A percentile compares a stretch with the other conserved stretches of the same genome.
Evolutionary conservation across 495 filamentous ascomycete genomes (phyloP).

Genomic region (Friedmanniomyces endolithicus): DNA sequence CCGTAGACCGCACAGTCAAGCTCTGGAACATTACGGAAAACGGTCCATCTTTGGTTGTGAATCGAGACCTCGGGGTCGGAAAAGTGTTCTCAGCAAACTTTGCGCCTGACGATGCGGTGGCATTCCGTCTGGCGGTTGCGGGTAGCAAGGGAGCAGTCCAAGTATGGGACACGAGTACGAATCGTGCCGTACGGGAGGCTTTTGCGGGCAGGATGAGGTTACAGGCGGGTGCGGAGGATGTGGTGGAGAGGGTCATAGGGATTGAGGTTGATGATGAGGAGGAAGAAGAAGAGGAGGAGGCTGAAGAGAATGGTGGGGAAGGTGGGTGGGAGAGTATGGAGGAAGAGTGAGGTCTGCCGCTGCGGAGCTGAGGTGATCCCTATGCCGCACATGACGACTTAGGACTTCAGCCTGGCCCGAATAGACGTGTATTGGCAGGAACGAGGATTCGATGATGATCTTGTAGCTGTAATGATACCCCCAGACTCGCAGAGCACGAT

Average conservation of each 20-base stretch:
- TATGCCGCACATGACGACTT: no score
- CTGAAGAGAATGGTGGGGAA: constrained; percentile 30
- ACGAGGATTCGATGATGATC: no score
- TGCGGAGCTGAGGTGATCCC: no score
- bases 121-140: constrained; percentile 81
- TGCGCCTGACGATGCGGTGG: constrained; percentile 76
- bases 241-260: constrained; percentile 65
- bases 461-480: no score
- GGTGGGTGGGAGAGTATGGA: constrained; percentile 87
- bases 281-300: constrained; percentile 39
- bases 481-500: no score
- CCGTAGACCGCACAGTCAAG: constrained; percentile 87
- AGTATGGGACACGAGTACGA: constrained; percentile 95
- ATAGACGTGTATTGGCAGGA: no score
- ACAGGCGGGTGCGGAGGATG: constrained; percentile 39
- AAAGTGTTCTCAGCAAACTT: constrained; percentile 88
- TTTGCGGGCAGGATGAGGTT: constrained; percentile 64
- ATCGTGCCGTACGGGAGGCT: constrained; percentile 70
- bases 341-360: constrained; percentile 36
- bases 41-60: constrained; percentile 62
- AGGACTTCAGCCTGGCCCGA: no score
- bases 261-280: constrained; percentile 49
- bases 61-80: constrained; percentile 80
- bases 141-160: constrained; percentile 90
- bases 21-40: constrained; percentile 81